A percentile compares a stretch with the other conserved stretches of the same genome.
Conservation (phyloP, 2,329 filamentous ascomycete genomes). For the Trichoderma atroviride region DNA sequence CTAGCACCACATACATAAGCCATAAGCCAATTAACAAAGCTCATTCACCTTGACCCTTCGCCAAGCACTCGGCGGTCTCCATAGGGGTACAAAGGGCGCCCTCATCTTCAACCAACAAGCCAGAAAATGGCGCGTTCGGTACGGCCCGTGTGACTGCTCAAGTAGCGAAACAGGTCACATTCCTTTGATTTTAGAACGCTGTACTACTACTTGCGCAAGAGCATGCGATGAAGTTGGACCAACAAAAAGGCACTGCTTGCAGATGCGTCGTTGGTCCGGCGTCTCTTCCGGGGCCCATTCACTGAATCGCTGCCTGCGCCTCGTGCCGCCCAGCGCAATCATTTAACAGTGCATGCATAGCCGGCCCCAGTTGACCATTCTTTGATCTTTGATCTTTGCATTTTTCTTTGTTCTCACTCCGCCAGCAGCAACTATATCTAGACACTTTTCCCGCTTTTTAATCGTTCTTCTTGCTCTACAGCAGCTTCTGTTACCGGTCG, state of each 20-base stretch:
- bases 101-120: neutral
- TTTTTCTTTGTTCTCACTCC: neutral
- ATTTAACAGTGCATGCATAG: neutral
- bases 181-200: neutral
- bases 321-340: slow-evolving; percentile 8
- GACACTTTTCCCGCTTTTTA: neutral
- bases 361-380: neutral
- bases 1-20: neutral
- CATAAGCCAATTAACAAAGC: neutral
- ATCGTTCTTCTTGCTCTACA: neutral
- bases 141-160: slow-evolving; percentile 22
- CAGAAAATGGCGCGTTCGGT: slow-evolving; percentile 26
- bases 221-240: neutral
- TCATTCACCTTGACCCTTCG: neutral
- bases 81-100: neutral
- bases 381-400: neutral
- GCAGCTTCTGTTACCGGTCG: neutral
- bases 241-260: neutral
- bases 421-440: neutral
- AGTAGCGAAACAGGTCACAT: slow-evolving; percentile 6
- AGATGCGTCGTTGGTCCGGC: neutral
- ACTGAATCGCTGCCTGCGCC: slow-evolving; percentile 13
- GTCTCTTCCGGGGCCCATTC: neutral
- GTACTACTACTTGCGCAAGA: neutral
- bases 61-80: neutral